Evolutionary conservation across 768 basidiomycete genomes (phyloP).

Genomic region (Leccinum ochraceum): DNA sequence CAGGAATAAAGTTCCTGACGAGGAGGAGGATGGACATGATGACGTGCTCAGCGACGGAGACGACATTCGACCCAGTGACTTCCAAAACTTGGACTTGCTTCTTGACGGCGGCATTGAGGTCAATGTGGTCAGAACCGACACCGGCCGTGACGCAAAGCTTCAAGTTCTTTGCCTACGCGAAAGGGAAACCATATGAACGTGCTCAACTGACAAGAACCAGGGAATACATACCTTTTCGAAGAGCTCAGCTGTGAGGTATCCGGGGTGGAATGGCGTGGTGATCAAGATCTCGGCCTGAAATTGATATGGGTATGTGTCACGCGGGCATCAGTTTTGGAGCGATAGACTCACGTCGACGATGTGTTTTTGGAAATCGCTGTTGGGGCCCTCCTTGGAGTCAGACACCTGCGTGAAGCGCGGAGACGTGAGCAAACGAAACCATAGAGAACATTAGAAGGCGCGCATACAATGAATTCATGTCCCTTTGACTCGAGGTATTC

Average conservation of each 20-base stretch:
- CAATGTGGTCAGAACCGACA: conserved; percentile 89
- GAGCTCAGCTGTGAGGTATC: conserved; percentile 75
- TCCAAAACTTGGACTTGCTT: conserved; percentile 79
- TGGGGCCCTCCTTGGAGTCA: conserved; percentile 79
- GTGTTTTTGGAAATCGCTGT: conserved; percentile 82
- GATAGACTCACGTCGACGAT: conserved; percentile 63
- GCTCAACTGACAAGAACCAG: conserved; percentile 4
- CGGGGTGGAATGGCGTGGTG: conserved; percentile 86
- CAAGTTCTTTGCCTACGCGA: conserved; percentile 77
- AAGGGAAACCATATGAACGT: conserved; percentile 1
- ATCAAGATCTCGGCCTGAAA: conserved; percentile 74
- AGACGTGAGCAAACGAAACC: neutral
- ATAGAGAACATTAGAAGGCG: neutral
- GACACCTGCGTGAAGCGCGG: conserved; percentile 50
- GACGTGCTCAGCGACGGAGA: conserved; percentile 90
- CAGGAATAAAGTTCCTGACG: conserved; percentile 87
- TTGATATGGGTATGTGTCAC: conserved; percentile 7
- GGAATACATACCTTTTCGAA: conserved; percentile 54
- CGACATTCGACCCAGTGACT: conserved; percentile 88
- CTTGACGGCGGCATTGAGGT: conserved; percentile 85
- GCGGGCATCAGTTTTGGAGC: conserved; percentile 5
- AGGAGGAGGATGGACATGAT: conserved; percentile 89
- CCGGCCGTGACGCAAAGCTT: conserved; percentile 90
- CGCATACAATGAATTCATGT: conserved; percentile 69
- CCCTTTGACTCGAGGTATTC: conserved; percentile 70